phyloP scores from a whole-genome alignment of 306 rosid species.

The Erythrophleum fordii region DNA sequence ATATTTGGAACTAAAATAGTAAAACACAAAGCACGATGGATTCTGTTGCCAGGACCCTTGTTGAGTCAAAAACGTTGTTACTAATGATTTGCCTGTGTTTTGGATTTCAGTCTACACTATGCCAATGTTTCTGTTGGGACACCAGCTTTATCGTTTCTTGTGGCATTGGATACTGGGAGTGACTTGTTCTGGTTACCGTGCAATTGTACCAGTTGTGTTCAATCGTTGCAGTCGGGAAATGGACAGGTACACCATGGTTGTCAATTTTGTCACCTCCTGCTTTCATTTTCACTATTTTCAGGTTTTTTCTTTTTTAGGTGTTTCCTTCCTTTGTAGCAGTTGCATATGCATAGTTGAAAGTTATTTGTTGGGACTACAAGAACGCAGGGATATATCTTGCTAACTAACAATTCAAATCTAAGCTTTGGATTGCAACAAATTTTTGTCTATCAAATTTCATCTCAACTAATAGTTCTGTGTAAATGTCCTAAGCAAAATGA shows the following conservation, averaged over 20 bases:
- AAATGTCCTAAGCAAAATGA: not conserved
- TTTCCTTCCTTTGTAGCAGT: not conserved
- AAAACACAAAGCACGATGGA: not conserved
- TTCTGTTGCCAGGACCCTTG: not conserved
- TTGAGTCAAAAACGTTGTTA: not conserved
- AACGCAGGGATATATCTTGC: not conserved
- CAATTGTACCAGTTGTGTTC: conserved; percentile 70
- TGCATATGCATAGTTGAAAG: not conserved
- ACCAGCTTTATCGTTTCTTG: conserved; percentile 68
- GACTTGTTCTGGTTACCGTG: conserved; percentile 96
- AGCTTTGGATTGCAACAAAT: not conserved
- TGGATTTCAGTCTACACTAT: conserved; percentile 80
- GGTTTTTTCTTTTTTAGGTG: not conserved
- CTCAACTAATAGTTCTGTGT: not conserved
- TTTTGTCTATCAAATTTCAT: not conserved
- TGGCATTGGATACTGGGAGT: conserved; percentile 98
- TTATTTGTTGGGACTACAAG: not conserved
- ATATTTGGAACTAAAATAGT: not conserved
- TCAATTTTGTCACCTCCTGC: not conserved
- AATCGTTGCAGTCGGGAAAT: conserved; percentile 7
- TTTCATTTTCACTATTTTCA: not conserved
- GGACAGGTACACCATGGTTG: conserved; percentile 47
- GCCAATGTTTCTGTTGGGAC: conserved; percentile 92
- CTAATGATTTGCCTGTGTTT: not conserved
- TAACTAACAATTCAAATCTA: not conserved